Evolutionary conservation across 805 yeast genomes (phyloP), one percentile per base, ranked within the genome.

Genomic region (Komagataella pseudopastoris): DNA sequence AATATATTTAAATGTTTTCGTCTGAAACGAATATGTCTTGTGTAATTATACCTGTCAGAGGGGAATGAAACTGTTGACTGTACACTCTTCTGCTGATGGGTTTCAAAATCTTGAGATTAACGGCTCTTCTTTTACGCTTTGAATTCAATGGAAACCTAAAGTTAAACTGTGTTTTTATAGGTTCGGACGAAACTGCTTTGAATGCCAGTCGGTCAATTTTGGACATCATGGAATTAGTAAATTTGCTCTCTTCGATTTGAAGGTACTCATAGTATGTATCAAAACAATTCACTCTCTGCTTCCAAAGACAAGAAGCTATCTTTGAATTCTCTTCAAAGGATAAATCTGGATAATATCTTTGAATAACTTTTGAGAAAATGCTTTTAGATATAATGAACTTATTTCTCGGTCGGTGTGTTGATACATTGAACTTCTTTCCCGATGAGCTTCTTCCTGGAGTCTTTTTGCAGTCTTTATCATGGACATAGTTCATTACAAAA

Each of bases 311-410:
- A 30, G 39, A 30, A 4, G 39, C 39, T 10, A 30, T 30, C 5
- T 30, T 30, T 4, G 39, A 30, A 14, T 30, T 30, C 39, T 30
- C 39, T 8, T 30, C 39, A 8, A 30, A 12, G 6, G 50, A 45
- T 12, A 30, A 14, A 30, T 7, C 12, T 10, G 39, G 39, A 4
- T 30, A 30, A 30, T 49, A 36, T 20, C 44, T 49, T 0, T 20
- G 14, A 22, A 54, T 48, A 5, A 45, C 10, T 22, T 23, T 17
- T 10, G 22, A n/a, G 45, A 20, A 44, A 18, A 49, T 44, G 2
- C 54, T 43, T 36, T 56, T 49, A 18, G 50, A 53, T 3, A 55
- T 50, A 30, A 55, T 45, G 23, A 55, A 55, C n/a, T 44, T 51
- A 45, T 55, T 55, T 45, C 52, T 49, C 3, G 56, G 56, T 44